Percentiles rank a stretch among this genome's conserved stretches.
These are phyloP conservation scores for Rhizopus arrhizus DNA, from an alignment of 371 early-diverging fungal species.

Conservation along the genomic window DNA sequence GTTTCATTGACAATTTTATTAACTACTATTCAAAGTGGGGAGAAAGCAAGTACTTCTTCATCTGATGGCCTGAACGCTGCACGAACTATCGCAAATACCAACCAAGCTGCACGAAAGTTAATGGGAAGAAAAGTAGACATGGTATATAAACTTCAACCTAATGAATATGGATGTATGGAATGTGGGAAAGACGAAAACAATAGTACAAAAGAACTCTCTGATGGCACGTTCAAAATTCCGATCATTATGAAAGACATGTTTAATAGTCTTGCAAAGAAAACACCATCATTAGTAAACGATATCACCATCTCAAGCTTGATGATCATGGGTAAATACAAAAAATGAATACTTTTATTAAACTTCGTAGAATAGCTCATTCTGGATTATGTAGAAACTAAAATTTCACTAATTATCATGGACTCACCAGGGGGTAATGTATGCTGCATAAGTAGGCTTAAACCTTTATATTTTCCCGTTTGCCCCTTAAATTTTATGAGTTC, in stretches of 20 bases:
- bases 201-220: conserved; percentile 10
- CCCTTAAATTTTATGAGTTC: no score
- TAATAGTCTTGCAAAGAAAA: conserved; percentile 1
- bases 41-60: conserved; percentile 7
- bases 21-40: conserved; percentile 2
- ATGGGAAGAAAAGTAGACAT: conserved; percentile 8
- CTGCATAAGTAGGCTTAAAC: no score
- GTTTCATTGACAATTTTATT: not conserved
- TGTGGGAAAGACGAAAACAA: not conserved
- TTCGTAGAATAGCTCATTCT: not conserved
- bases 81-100: not conserved
- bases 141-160: conserved; percentile 2
- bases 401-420: no score
- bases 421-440: no score
- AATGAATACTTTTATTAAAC: conserved; percentile 4
- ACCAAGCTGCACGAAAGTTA: conserved; percentile 3
- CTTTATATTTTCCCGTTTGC: no score
- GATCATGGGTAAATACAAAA: conserved; percentile 14
- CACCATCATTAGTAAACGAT: conserved; percentile 7
- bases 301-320: conserved; percentile 10
- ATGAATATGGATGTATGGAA: conserved; percentile 14
- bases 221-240: conserved; percentile 13
- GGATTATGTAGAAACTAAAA: no score
- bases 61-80: not conserved
- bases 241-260: conserved; percentile 19